phyloP scores from a whole-genome alignment of 768 basidiomycete genomes.

The Russula emetica region DNA sequence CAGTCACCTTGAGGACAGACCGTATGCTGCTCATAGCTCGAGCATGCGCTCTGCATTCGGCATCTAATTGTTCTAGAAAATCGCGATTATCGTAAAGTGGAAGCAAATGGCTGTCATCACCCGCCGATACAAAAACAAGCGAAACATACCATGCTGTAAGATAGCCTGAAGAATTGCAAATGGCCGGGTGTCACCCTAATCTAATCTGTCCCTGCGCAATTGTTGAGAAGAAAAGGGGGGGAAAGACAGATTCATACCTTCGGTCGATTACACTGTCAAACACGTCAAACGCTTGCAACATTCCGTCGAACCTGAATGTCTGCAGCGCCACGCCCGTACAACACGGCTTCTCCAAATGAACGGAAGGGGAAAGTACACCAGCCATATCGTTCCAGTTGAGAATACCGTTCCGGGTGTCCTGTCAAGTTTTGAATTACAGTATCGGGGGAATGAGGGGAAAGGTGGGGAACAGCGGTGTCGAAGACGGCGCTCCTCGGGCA shows the following conservation, averaged over 20 bases:
- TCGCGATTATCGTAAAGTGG: conserved; percentile 5
- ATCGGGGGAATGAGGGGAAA: not conserved
- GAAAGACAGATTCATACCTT: conserved; percentile 5
- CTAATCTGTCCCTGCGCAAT: not conserved
- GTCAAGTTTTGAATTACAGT: conserved; percentile 4
- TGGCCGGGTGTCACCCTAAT: conserved; percentile 1
- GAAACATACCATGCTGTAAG: not conserved
- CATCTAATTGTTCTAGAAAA: not conserved
- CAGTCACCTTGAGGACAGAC: not conserved
- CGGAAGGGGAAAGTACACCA: conserved; percentile 10
- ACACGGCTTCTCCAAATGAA: conserved; percentile 4
- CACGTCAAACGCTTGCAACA: conserved; percentile 6
- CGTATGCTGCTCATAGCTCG: not conserved
- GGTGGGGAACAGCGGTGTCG: not conserved
- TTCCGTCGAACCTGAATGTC: conserved; percentile 3
- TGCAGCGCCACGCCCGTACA: not conserved
- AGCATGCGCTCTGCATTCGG: not conserved
- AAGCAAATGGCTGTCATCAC: conserved; percentile 1
- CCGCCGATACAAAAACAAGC: conserved; percentile 1
- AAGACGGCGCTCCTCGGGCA: no score
- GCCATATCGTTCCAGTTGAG: conserved; percentile 2
- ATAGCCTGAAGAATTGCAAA: not conserved
- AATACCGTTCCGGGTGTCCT: not conserved
- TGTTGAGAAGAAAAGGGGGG: not conserved
- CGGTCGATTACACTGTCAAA: conserved; percentile 10